phyloP scores from a whole-genome alignment of 352 stramenopile genomes.

The Pythium brachiatum region DNA sequence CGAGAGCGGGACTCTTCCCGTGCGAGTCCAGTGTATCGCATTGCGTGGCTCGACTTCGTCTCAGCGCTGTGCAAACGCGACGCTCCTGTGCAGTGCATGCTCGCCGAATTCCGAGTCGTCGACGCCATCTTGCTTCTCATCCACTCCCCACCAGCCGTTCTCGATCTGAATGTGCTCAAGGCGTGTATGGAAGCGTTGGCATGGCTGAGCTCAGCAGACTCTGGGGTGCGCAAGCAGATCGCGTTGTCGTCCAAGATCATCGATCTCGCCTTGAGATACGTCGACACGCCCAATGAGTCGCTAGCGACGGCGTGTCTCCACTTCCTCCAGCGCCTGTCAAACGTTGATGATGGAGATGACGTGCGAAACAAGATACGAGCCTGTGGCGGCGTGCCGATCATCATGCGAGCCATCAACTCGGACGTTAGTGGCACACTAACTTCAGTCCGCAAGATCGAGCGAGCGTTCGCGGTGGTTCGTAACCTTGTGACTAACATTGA shows the following conservation, averaged over 20 bases:
- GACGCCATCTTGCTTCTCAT: slow-evolving; percentile 44
- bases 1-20: slow-evolving; percentile 33
- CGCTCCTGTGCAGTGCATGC: slow-evolving; percentile 38
- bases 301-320: slow-evolving; percentile 48
- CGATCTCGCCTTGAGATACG: slow-evolving; percentile 42
- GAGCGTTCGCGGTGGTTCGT: slow-evolving; percentile 42
- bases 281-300: slow-evolving; percentile 31
- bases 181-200: slow-evolving; percentile 51
- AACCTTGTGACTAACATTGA: slow-evolving; percentile 53
- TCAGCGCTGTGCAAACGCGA: slow-evolving; percentile 46
- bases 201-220: slow-evolving; percentile 44
- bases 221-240: slow-evolving; percentile 36
- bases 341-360: slow-evolving; percentile 29
- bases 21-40: slow-evolving; percentile 21
- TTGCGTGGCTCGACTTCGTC: slow-evolving; percentile 48
- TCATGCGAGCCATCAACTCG: slow-evolving; percentile 44
- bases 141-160: slow-evolving; percentile 38
- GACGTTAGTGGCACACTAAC: slow-evolving; percentile 6
- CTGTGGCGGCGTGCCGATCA: slow-evolving; percentile 29
- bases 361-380: slow-evolving; percentile 35
- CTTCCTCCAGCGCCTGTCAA: slow-evolving; percentile 49
- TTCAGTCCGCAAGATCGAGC: slow-evolving; percentile 10
- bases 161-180: slow-evolving; percentile 38
- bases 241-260: slow-evolving; percentile 43
- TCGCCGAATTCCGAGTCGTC: slow-evolving; percentile 52